These are phyloP conservation scores for Cunninghamia lanceolata DNA, from an alignment of 75 land plant species.

Conservation along the genomic window DNA sequence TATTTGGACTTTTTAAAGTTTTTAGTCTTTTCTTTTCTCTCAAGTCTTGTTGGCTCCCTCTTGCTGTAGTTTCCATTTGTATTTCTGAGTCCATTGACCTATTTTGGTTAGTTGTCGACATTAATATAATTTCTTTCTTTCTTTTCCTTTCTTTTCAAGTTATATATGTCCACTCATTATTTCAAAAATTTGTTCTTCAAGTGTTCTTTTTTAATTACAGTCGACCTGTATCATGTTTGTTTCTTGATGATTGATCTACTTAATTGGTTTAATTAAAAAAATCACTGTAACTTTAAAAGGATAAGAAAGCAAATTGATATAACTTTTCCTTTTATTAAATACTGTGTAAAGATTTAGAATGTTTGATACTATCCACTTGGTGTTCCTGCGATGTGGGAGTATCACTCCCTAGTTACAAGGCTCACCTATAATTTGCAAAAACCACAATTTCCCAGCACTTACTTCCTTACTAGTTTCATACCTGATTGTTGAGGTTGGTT, in stretches of 20 bases:
- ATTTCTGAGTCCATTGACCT: too few relatives aligned
- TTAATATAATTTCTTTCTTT: too few relatives aligned
- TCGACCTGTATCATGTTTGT: background rate
- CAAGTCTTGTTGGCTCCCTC: too few relatives aligned
- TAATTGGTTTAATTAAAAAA: background rate
- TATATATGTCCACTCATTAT: too few relatives aligned
- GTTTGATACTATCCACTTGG: background rate
- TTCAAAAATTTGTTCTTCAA: too few relatives aligned
- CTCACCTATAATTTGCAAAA: background rate
- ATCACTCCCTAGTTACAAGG: background rate
- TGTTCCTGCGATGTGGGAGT: background rate
- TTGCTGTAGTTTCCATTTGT: too few relatives aligned
- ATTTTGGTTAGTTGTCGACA: too few relatives aligned
- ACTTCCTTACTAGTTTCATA: background rate
- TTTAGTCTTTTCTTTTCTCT: too few relatives aligned
- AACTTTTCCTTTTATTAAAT: background rate
- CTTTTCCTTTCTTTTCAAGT: too few relatives aligned
- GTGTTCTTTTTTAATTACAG: background rate
- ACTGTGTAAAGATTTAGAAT: background rate
- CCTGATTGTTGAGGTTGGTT: background rate
- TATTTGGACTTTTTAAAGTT: too few relatives aligned
- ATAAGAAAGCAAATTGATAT: background rate
- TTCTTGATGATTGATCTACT: background rate
- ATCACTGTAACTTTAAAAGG: background rate
- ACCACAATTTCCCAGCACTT: background rate